Evolutionary conservation across 1,284 basidiomycete genomes (phyloP).

Genomic region (Spongiforma sp.): DNA sequence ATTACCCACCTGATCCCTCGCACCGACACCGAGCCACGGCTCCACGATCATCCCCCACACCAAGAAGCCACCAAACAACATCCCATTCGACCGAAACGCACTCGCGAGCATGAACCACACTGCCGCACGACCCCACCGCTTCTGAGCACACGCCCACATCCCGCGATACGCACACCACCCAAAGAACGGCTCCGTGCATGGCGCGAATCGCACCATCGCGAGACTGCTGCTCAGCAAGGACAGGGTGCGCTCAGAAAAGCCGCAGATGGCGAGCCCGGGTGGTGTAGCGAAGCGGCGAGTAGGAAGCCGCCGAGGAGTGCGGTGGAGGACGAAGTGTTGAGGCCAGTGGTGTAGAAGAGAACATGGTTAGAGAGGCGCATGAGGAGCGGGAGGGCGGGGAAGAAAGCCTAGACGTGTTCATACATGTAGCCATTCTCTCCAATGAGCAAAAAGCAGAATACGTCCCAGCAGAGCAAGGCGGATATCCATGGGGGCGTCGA

Average conservation of each 20-base stretch:
- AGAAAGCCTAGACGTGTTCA: slow-evolving; percentile 91
- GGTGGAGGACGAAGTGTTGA: slow-evolving; percentile 8
- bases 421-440: slow-evolving; percentile 70
- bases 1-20: not conserved
- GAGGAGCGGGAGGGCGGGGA: slow-evolving; percentile 70
- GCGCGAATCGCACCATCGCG: slow-evolving; percentile 68
- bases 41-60: slow-evolving; percentile 69
- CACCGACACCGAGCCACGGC: slow-evolving; percentile 43
- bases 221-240: slow-evolving; percentile 87
- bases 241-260: slow-evolving; percentile 69
- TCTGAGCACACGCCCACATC: slow-evolving; percentile 62
- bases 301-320: not conserved
- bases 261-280: slow-evolving; percentile 56
- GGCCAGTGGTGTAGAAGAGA: slow-evolving; percentile 21
- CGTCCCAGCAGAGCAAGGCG: slow-evolving; percentile 85
- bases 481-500: slow-evolving; percentile 29
- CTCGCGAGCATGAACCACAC: slow-evolving; percentile 71
- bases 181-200: slow-evolving; percentile 89
- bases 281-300: slow-evolving; percentile 48
- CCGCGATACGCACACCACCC: slow-evolving; percentile 82
- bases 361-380: slow-evolving; percentile 48
- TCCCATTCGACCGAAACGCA: slow-evolving; percentile 82
- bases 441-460: slow-evolving; percentile 78
- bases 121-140: slow-evolving; percentile 58
- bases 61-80: slow-evolving; percentile 77